Percentiles rank a stretch among this genome's conserved stretches.
Evolutionary conservation across 106 monocot species (phyloP).

Genomic region (Dendrobium chrysotoxum): DNA sequence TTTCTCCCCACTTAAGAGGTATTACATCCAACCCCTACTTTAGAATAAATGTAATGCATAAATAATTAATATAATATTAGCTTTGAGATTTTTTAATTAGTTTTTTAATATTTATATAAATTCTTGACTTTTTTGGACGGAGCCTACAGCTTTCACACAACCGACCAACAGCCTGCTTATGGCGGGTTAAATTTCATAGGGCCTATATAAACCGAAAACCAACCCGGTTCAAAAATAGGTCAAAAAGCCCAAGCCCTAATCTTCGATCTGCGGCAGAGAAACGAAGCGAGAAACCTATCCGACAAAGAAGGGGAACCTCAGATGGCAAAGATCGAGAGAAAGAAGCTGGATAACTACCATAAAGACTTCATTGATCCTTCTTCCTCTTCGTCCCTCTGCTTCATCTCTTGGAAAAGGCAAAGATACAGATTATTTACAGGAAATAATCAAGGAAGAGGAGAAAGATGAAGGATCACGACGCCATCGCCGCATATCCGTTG

Average conservation of each 20-base stretch:
- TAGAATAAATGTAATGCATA: too few relatives aligned
- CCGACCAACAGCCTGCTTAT: too few relatives aligned
- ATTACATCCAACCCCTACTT: too few relatives aligned
- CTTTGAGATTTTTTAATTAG: too few relatives aligned
- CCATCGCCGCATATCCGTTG: slow-evolving; percentile 13
- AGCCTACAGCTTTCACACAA: too few relatives aligned
- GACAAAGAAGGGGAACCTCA: background rate
- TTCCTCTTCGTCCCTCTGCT: background rate
- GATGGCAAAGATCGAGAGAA: background rate
- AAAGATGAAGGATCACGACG: background rate
- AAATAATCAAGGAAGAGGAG: background rate
- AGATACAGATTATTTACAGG: background rate
- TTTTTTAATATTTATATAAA: too few relatives aligned
- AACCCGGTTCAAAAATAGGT: background rate
- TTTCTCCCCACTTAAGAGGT: too few relatives aligned
- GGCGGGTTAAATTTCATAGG: too few relatives aligned
- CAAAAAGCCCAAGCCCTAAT: background rate
- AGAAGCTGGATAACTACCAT: background rate
- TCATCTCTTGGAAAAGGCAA: background rate
- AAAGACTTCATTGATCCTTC: background rate
- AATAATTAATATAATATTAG: too few relatives aligned
- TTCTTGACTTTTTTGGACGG: too few relatives aligned
- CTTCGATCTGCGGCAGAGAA: background rate
- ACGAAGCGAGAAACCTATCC: background rate
- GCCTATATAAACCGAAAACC: background rate